A percentile compares a stretch with the other conserved stretches of the same genome.
These are phyloP conservation scores for Hepatocystis sp. DNA, from an alignment of 169 alveolate genomes.

Conservation along the genomic window DNA sequence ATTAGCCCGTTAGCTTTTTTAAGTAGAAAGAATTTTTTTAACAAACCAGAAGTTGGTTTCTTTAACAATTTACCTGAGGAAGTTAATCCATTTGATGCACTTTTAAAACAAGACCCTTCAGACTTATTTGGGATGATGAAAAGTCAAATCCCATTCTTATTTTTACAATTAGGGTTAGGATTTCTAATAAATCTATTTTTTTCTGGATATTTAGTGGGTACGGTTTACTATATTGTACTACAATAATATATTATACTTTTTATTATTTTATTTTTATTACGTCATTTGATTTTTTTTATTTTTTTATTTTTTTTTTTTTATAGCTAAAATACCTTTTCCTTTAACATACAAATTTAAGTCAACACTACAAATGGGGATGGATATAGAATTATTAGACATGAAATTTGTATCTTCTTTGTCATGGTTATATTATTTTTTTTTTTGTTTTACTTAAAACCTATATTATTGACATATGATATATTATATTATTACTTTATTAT, in stretches of 20 bases:
- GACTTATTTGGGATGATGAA: conserved; percentile 84
- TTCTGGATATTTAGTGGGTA: conserved; percentile 87
- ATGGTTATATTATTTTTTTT: too few species aligned
- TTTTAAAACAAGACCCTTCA: conserved; percentile 77
- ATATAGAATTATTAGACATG: conserved; percentile 77
- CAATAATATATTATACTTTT: too few species aligned
- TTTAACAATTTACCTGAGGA: conserved; percentile 46
- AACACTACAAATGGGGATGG: conserved; percentile 87
- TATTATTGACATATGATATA: too few species aligned
- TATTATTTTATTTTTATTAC: neutral
- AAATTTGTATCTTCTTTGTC: conserved; percentile 81
- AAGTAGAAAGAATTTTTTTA: conserved; percentile 38
- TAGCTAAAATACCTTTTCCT: conserved; percentile 88
- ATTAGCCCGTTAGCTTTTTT: conserved; percentile 35
- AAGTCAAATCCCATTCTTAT: conserved; percentile 84
- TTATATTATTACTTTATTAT: conserved; percentile 52
- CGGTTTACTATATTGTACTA: conserved; percentile 7
- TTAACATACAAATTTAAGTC: conserved; percentile 85
- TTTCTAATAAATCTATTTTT: conserved; percentile 82
- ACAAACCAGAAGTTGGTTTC: conserved; percentile 58
- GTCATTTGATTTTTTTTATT: too few species aligned
- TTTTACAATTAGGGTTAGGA: conserved; percentile 87
- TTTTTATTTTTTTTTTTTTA: conserved; percentile 4
- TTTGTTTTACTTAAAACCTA: too few species aligned
- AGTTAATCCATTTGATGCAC: conserved; percentile 45